phyloP scores from a whole-genome alignment of 2,329 filamentous ascomycete species.

The Monosporascus ibericus region DNA sequence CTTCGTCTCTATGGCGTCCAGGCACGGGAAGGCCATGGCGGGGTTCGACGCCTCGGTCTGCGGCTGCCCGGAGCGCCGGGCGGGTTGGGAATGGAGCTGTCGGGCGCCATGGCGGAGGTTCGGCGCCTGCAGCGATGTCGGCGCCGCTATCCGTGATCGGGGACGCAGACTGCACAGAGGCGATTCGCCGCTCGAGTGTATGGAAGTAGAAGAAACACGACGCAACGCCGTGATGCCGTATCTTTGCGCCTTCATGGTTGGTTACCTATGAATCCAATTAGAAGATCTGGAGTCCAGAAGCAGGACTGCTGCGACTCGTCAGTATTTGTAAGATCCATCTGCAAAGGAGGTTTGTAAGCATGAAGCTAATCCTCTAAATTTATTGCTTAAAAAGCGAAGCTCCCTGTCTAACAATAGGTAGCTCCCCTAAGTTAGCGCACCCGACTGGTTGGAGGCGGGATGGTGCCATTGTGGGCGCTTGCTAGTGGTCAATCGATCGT shows the following conservation, averaged over 20 bases:
- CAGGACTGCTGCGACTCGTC: neutral
- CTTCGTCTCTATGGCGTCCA: constrained; percentile 75
- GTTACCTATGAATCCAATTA: neutral
- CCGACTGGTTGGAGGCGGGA: neutral
- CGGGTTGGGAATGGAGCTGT: constrained; percentile 18
- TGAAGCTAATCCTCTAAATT: neutral
- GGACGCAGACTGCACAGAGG: too few species aligned
- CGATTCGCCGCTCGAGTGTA: neutral
- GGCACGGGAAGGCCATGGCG: constrained; percentile 82
- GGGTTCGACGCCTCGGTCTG: constrained; percentile 61
- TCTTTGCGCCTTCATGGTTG: constrained; percentile 18
- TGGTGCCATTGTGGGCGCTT: neutral
- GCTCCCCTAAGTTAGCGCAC: neutral
- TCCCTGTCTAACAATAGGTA: neutral
- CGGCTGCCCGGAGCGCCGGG: constrained; percentile 14
- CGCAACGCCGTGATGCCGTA: constrained; percentile 17
- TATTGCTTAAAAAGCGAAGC: neutral
- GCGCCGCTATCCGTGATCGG: neutral
- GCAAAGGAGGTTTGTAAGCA: neutral
- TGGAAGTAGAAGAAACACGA: constrained; percentile 14
- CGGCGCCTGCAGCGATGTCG: neutral
- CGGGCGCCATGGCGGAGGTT: constrained; percentile 9
- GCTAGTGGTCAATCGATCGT: neutral
- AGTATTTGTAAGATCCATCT: neutral
- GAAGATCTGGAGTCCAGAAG: neutral